A percentile compares a stretch with the other conserved stretches of the same genome.
phyloP scores from a whole-genome alignment of 768 basidiomycete species.

The Panaeolus papilionaceus region DNA sequence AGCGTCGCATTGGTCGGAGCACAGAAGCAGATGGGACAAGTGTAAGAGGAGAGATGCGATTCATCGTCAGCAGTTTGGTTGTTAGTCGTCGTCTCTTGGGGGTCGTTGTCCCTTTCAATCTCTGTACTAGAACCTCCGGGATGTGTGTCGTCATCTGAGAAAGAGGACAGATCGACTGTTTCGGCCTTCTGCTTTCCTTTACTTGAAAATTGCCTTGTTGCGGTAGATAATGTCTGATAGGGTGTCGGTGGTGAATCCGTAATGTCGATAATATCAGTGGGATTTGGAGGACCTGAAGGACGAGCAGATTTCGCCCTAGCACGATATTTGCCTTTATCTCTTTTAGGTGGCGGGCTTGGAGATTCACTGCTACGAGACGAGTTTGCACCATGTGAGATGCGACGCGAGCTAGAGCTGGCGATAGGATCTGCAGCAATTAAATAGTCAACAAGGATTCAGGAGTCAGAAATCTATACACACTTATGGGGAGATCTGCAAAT shows the following conservation, averaged over 20 bases:
- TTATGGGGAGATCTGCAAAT: background rate
- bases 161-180: conserved; percentile 9
- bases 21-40: conserved; percentile 82
- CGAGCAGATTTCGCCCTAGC: background rate
- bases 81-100: conserved; percentile 22
- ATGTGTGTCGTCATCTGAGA: conserved; percentile 15
- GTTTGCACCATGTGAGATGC: background rate
- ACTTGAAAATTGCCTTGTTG: background rate
- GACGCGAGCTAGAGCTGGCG: background rate
- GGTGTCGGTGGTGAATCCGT: background rate
- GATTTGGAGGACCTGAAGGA: background rate
- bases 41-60: conserved; percentile 60
- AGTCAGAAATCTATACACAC: background rate
- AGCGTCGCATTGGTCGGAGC: conserved; percentile 77
- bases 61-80: conserved; percentile 31
- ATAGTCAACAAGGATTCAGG: background rate
- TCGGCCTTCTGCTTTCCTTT: conserved; percentile 17
- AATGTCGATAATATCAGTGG: background rate
- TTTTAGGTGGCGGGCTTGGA: background rate
- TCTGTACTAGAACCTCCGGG: conserved; percentile 16
- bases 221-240: background rate
- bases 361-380: background rate
- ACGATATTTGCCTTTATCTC: conserved; percentile 3
- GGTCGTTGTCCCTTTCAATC: conserved; percentile 9
- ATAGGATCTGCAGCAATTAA: background rate